Percentiles rank a stretch among this genome's conserved stretches.
phyloP scores from a whole-genome alignment of 352 stramenopile species.

The Globisporangium abappressorium region DNA sequence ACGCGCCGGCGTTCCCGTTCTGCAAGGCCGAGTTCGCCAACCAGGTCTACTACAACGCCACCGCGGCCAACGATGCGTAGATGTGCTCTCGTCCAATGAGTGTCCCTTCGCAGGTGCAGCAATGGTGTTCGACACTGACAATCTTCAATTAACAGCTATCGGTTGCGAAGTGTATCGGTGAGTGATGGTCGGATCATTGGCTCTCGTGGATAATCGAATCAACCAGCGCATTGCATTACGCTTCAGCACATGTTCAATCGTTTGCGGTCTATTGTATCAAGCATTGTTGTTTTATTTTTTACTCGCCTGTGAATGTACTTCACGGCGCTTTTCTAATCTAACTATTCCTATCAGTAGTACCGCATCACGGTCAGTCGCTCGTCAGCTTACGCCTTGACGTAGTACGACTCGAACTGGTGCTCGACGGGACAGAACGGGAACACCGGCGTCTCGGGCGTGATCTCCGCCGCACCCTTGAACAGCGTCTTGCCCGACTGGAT shows the following conservation, averaged over 20 bases:
- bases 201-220: background rate
- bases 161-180: background rate
- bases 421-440: conserved; percentile 19
- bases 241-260: no score
- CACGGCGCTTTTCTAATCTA: background rate
- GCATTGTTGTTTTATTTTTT: background rate
- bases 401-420: conserved; percentile 20
- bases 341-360: conserved; percentile 4
- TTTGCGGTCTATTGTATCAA: background rate
- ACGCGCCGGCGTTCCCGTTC: conserved; percentile 46
- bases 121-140: background rate
- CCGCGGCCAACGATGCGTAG: conserved; percentile 17
- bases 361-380: background rate
- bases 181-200: background rate
- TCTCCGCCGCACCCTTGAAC: conserved; percentile 1
- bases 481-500: conserved; percentile 17
- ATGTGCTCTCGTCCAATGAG: background rate
- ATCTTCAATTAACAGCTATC: background rate
- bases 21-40: conserved; percentile 47
- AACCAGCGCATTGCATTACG: background rate
- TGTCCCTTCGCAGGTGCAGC: no score
- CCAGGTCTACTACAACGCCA: conserved; percentile 43
- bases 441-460: conserved; percentile 11
- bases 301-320: background rate
- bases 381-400: conserved; percentile 8